Evolutionary conservation across 192 early-diverging fungal genomes (phyloP).

Genomic region (Coemansia umbellata): DNA sequence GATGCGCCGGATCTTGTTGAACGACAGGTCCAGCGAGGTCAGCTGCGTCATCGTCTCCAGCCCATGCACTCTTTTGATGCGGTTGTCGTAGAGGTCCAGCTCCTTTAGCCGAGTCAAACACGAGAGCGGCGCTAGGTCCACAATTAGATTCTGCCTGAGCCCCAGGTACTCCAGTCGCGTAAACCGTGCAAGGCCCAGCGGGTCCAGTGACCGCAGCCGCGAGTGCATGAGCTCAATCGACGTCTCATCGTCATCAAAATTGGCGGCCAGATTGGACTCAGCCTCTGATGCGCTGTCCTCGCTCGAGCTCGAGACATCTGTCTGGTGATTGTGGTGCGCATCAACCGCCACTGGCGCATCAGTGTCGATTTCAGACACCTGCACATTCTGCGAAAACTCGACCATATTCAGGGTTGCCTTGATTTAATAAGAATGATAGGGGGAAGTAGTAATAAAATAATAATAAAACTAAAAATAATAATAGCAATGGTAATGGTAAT

Average conservation of each 20-base stretch:
- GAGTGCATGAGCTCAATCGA: conserved; percentile 44
- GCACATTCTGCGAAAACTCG: too few relatives aligned
- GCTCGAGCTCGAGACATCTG: neutral
- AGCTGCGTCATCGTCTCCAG: conserved; percentile 59
- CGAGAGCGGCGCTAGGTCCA: conserved; percentile 58
- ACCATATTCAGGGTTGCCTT: too few relatives aligned
- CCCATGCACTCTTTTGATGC: conserved; percentile 65
- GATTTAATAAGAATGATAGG: too few relatives aligned
- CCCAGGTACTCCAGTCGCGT: conserved; percentile 59
- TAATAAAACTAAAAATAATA: too few relatives aligned
- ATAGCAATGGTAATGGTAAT: too few relatives aligned
- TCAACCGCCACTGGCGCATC: too few relatives aligned
- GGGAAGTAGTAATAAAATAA: too few relatives aligned
- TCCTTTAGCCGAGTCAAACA: conserved; percentile 57
- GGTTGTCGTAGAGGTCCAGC: conserved; percentile 96
- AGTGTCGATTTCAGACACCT: too few relatives aligned
- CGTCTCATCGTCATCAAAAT: conserved; percentile 6
- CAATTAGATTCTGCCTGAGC: conserved; percentile 80
- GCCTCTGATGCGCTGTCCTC: neutral
- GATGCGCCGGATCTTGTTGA: conserved; percentile 89
- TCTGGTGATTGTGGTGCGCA: too few relatives aligned
- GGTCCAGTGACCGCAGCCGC: conserved; percentile 17
- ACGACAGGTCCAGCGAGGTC: conserved; percentile 83
- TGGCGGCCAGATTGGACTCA: conserved; percentile 3
- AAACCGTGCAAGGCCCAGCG: conserved; percentile 26